Percentiles rank a stretch among this genome's conserved stretches.
Conservation (phyloP, 768 basidiomycete genomes). For the Termitomyces bulborhizus region DNA sequence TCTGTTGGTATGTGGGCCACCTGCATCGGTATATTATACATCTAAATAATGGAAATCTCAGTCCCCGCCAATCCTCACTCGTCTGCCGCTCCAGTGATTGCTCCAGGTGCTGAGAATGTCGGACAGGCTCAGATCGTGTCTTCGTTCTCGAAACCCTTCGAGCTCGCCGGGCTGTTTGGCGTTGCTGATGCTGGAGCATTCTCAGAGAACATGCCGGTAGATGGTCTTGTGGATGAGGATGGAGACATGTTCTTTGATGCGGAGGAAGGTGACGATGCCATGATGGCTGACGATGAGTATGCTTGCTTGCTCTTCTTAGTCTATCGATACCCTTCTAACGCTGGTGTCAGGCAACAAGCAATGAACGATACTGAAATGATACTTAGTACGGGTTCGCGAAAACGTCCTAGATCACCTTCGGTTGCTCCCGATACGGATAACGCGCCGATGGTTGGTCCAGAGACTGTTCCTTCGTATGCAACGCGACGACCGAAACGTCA, state of each 20-base stretch:
- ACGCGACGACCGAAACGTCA: slow-evolving; percentile 53
- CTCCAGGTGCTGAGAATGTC: slow-evolving; percentile 73
- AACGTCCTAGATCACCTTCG: slow-evolving; percentile 33
- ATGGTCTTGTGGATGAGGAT: slow-evolving; percentile 39
- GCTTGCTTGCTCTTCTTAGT: slow-evolving; percentile 2
- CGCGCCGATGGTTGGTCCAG: slow-evolving; percentile 10
- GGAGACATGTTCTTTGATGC: slow-evolving; percentile 38
- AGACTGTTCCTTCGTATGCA: slow-evolving; percentile 16
- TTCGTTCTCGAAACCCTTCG: slow-evolving; percentile 72
- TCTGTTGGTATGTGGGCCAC: slow-evolving; percentile 29
- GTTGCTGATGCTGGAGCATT: slow-evolving; percentile 81
- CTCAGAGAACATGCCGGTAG: slow-evolving; percentile 33
- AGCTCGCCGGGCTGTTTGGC: slow-evolving; percentile 73
- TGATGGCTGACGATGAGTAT: slow-evolving; percentile 36
- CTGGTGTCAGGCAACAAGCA: slow-evolving; percentile 22
- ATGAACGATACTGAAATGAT: slow-evolving; percentile 26
- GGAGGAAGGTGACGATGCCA: slow-evolving; percentile 23
- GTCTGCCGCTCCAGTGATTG: slow-evolving; percentile 30
- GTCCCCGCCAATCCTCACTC: slow-evolving; percentile 21
- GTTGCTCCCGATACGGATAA: slow-evolving; percentile 9
- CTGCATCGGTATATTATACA: not conserved
- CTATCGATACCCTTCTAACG: not conserved
- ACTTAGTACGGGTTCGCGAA: slow-evolving; percentile 25
- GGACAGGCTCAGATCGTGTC: slow-evolving; percentile 77
- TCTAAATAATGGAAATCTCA: slow-evolving; percentile 1